These are phyloP conservation scores for Fusarium nelsonii DNA, from an alignment of 2,329 filamentous ascomycete genomes.

Conservation along the genomic window DNA sequence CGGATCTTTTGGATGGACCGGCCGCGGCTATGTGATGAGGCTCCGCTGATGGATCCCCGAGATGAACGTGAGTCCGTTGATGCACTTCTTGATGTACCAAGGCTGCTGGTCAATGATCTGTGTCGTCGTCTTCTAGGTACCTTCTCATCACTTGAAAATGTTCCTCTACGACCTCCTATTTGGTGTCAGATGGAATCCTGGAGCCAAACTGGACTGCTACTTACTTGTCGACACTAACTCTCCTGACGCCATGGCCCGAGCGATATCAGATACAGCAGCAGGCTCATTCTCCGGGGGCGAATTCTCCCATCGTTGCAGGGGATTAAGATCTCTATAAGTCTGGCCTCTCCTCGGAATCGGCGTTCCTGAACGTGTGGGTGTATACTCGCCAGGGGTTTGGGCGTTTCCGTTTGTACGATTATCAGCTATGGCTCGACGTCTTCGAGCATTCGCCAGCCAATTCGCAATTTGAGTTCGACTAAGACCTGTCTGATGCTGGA, in stretches of 20 bases:
- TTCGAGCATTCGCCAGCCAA: conserved; percentile 87
- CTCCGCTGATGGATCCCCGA: conserved; percentile 18
- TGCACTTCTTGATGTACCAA: conserved; percentile 35
- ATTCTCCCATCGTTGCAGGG: conserved; percentile 51
- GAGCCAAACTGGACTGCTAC: neutral
- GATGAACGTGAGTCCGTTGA: conserved; percentile 37
- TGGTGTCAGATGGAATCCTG: conserved; percentile 48
- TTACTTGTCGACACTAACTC: conserved; percentile 16
- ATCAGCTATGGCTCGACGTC: conserved; percentile 74
- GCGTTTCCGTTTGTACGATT: conserved; percentile 25
- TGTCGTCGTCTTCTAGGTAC: conserved; percentile 17
- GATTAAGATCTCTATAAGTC: conserved; percentile 35
- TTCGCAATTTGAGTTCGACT: conserved; percentile 84
- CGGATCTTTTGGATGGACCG: conserved; percentile 27
- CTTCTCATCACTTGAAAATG: conserved; percentile 28
- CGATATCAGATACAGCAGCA: conserved; percentile 49
- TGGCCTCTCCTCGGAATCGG: conserved; percentile 52
- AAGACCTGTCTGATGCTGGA: conserved; percentile 80
- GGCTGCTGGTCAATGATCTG: conserved; percentile 30
- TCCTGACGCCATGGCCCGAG: conserved; percentile 45
- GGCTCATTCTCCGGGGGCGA: conserved; percentile 53
- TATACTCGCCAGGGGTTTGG: neutral
- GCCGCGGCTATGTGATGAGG: conserved; percentile 16
- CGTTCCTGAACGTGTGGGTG: conserved; percentile 67
- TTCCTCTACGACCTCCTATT: conserved; percentile 28